Conservation (phyloP, 208 protist genomes). For the Leishmania gerbilli region DNA sequence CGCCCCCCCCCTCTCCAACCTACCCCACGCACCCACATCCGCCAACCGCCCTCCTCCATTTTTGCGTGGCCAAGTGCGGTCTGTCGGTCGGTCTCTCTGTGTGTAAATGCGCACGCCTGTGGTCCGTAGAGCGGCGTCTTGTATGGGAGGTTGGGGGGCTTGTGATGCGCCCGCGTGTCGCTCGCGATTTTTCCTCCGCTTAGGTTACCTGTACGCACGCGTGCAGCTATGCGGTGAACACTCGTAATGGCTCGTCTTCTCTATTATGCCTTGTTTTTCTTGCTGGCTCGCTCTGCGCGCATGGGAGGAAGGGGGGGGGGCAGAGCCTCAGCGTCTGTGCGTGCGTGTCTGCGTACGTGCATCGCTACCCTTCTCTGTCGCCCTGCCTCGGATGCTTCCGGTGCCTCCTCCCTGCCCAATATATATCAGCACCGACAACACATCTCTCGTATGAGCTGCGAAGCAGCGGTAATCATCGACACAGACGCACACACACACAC, state of each 20-base stretch:
- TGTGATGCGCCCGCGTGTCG: neutral
- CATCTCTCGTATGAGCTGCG: neutral
- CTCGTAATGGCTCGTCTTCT: neutral
- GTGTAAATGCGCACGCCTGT: no score
- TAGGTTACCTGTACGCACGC: neutral
- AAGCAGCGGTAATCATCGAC: neutral
- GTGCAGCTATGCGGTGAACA: neutral
- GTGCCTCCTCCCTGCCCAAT: no score
- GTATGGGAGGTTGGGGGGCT: neutral
- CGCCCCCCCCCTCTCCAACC: no score
- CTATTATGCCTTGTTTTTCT: neutral
- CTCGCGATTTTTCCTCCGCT: neutral
- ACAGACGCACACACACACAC: neutral
- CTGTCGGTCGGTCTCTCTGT: neutral
- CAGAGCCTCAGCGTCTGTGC: neutral
- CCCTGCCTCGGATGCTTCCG: no score
- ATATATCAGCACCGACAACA: no score
- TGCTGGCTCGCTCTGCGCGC: neutral
- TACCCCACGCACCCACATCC: neutral
- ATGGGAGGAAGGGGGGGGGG: no score
- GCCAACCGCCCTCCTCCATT: neutral
- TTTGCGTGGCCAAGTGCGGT: neutral
- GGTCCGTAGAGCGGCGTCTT: neutral
- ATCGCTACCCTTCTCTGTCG: neutral
- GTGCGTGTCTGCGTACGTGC: neutral